Evolutionary conservation across 495 filamentous ascomycete species (phyloP).

Genomic region (Xylaria longipes): DNA sequence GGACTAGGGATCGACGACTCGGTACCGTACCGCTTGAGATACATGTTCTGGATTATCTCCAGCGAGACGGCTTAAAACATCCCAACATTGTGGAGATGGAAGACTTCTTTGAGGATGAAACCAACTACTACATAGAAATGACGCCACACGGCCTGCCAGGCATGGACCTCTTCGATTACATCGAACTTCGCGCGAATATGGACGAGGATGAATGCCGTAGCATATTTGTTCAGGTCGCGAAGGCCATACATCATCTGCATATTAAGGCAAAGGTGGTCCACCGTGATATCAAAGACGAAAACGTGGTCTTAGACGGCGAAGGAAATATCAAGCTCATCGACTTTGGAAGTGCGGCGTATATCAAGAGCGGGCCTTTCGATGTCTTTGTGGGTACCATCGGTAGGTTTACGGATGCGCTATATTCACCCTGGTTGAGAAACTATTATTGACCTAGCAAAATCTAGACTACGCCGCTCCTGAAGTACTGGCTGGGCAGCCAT

Average conservation of each 20-base stretch:
- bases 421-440: not conserved
- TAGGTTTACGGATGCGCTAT: slow-evolving; percentile 51
- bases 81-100: slow-evolving; percentile 99
- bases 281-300: slow-evolving; percentile 98
- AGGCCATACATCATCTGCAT: slow-evolving; percentile 89
- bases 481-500: slow-evolving; percentile 91
- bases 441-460: slow-evolving; percentile 1
- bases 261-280: slow-evolving; percentile 92
- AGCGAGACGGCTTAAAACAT: slow-evolving; percentile 83
- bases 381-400: slow-evolving; percentile 99
- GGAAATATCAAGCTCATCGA: slow-evolving; percentile 97
- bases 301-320: slow-evolving; percentile 93
- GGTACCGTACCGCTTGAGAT: slow-evolving; percentile 99
- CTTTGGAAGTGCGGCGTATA: slow-evolving; percentile 97
- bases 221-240: slow-evolving; percentile 92
- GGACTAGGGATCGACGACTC: slow-evolving; percentile 91
- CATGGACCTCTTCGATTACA: slow-evolving; percentile 99
- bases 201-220: slow-evolving; percentile 91
- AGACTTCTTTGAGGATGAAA: slow-evolving; percentile 96
- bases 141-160: slow-evolving; percentile 92
- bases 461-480: slow-evolving; percentile 97
- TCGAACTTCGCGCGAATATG: slow-evolving; percentile 96
- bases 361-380: slow-evolving; percentile 97
- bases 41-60: slow-evolving; percentile 93
- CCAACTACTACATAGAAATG: slow-evolving; percentile 99